A percentile compares a stretch with the other conserved stretches of the same genome.
Conservation (phyloP, 164 flowering plant genomes). For the Umbilicus rupestris region DNA sequence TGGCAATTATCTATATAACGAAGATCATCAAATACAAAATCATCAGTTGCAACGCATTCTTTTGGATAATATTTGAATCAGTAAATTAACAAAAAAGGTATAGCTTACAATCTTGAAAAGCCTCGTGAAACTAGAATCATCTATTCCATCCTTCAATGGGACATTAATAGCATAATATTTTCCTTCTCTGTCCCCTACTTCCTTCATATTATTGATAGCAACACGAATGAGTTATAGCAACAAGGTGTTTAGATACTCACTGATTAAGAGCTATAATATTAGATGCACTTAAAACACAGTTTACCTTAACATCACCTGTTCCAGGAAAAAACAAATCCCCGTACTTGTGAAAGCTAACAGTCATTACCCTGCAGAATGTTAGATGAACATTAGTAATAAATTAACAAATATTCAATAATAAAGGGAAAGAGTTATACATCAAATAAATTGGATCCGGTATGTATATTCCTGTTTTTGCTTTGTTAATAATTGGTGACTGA, state of each 20-base stretch:
- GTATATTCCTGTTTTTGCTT: no score
- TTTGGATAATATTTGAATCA: background rate
- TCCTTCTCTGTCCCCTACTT: conserved; percentile 92
- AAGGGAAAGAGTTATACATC: background rate
- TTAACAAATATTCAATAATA: no score
- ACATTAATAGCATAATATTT: conserved; percentile 92
- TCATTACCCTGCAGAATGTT: conserved; percentile 81
- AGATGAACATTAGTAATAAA: no score
- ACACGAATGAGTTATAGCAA: background rate
- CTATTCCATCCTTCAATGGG: conserved; percentile 96
- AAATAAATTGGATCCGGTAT: background rate
- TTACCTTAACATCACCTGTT: conserved; percentile 96
- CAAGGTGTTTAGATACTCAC: background rate
- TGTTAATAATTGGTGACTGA: background rate
- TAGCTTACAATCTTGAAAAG: conserved; percentile 77
- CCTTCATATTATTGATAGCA: conserved; percentile 41
- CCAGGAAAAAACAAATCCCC: conserved; percentile 97
- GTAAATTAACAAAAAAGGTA: background rate
- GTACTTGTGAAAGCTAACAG: conserved; percentile 92
- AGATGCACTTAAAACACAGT: background rate
- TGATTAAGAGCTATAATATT: background rate
- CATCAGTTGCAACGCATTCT: background rate
- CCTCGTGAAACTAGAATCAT: conserved; percentile 79
- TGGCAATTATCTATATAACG: conserved; percentile 61
- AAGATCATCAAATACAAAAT: conserved; percentile 3